These are phyloP conservation scores for Barnettozyma californica DNA, from an alignment of 805 yeast species.

Conservation along the genomic window DNA sequence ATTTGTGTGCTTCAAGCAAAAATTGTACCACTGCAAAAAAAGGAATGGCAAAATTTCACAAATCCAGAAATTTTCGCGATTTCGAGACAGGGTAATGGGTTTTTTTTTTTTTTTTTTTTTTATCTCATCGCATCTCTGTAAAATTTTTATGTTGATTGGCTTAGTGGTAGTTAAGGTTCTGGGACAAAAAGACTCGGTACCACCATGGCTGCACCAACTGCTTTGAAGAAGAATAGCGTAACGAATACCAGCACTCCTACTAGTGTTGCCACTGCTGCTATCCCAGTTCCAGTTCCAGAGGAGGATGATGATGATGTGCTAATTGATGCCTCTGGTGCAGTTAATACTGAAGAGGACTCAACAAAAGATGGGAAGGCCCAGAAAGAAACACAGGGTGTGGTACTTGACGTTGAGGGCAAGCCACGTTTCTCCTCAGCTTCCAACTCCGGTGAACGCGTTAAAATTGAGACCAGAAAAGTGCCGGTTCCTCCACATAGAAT, in stretches of 20 bases:
- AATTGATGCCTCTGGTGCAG: slow-evolving; percentile 32
- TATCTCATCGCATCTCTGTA: slow-evolving; percentile 5
- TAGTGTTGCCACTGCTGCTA: background rate
- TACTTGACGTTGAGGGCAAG: slow-evolving; percentile 75
- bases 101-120: background rate
- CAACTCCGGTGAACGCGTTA: slow-evolving; percentile 54
- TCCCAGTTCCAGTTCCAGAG: slow-evolving; percentile 11
- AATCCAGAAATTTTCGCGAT: background rate
- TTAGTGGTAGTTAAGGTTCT: too few species aligned
- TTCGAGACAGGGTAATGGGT: background rate
- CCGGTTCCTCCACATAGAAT: slow-evolving; percentile 96
- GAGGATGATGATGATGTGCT: slow-evolving; percentile 34
- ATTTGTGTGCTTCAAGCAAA: background rate
- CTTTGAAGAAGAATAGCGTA: slow-evolving; percentile 21
- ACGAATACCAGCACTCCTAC: slow-evolving; percentile 1
- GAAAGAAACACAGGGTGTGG: slow-evolving; percentile 27
- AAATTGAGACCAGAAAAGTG: slow-evolving; percentile 81
- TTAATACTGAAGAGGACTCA: slow-evolving; percentile 15
- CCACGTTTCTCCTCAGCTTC: slow-evolving; percentile 79
- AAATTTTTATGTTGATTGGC: background rate
- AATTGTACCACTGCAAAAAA: background rate
- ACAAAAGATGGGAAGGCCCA: slow-evolving; percentile 20
- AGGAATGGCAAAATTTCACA: background rate
- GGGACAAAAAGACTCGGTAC: background rate
- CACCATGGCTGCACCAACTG: slow-evolving; percentile 46